Evolutionary conservation across 1,139 yeast genomes (phyloP), one percentile per base, ranked within the genome.

Genomic region (Ogataea hybrid): DNA sequence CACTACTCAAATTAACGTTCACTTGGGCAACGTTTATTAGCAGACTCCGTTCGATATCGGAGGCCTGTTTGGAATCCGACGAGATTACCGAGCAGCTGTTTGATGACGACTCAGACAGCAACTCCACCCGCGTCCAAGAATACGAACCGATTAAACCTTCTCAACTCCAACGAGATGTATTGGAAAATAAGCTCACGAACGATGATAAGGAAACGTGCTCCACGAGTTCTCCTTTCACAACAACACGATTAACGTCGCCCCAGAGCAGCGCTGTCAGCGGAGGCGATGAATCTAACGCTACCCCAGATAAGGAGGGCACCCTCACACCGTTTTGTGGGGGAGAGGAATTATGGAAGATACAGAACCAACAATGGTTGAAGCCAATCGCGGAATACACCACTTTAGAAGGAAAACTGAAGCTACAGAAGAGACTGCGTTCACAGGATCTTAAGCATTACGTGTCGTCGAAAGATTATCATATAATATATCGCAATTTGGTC

Each of bases 361-460:
- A 87, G 48, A 68, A 89, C 40, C 57, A 61, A 8, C 70, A 76
- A 41, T 84, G 94, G 94, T 58, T 73, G 21, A 62, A 61, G 20
- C 62, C 67, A 11, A 50, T 66, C 0, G 53, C 56, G 2, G 62
- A 54, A 33, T 56, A 51, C 28, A 11, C 43, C 2, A 38, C 58
- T 2, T 32, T 46, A 12, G 48, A 54, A 32, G 53, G 63, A 23
- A 33, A 54, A 49, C 20, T 58, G 50, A 47, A 50, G 51, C 14
- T 55, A 37, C 54, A 37, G 48, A 57, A 35, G 47, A 64, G 46
- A 35, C 54, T 37, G 37, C 42, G 52, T 6, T 49, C 58, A 11
- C 65, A 55, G 30, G 61, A 58, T 3, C 58, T 73, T 21, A 61
- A 69, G 30, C 65, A 63, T 25, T 64, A 68, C 42, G 65, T 76